Percentiles rank a stretch among this genome's conserved stretches.
Conservation (phyloP, 805 yeast genomes). For the Sugiyamaella smithiae region DNA sequence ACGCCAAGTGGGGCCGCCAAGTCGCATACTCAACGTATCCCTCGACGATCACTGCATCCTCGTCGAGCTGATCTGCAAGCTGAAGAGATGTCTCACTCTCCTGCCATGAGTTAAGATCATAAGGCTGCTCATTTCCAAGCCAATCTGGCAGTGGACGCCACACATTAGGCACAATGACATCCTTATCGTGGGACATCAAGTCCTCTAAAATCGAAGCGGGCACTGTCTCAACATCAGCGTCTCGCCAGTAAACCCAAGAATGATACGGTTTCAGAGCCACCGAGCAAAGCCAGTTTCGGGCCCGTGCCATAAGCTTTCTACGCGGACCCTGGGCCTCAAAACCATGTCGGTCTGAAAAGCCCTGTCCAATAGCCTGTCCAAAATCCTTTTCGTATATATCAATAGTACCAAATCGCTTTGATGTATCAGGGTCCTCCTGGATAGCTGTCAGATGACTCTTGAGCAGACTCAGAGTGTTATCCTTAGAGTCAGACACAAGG, state of each 20-base stretch:
- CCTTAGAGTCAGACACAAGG: constrained; percentile 85
- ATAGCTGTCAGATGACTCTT: constrained; percentile 53
- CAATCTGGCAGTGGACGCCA: constrained; percentile 96
- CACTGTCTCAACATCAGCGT: constrained; percentile 92
- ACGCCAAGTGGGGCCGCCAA: constrained; percentile 96
- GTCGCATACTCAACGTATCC: constrained; percentile 98
- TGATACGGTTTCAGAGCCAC: constrained; percentile 89
- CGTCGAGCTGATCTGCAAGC: constrained; percentile 54
- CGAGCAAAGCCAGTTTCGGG: constrained; percentile 89
- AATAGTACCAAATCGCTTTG: constrained; percentile 59
- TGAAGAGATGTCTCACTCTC: constrained; percentile 70
- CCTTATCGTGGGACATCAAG: constrained; percentile 85
- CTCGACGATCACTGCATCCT: constrained; percentile 94
- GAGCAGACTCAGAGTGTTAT: constrained; percentile 74
- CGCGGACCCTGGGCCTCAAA: constrained; percentile 95
- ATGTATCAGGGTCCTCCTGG: constrained; percentile 61
- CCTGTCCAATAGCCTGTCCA: constrained; percentile 90
- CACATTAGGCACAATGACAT: constrained; percentile 93
- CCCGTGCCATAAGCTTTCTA: constrained; percentile 91
- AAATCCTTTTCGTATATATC: constrained; percentile 81
- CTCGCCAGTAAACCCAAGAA: constrained; percentile 96
- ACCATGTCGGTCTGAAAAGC: constrained; percentile 90
- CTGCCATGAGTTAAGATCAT: constrained; percentile 94
- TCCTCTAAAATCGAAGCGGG: constrained; percentile 86
- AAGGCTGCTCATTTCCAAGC: constrained; percentile 87